Percentiles rank a stretch among this genome's conserved stretches.
Conservation (phyloP, 163 green algal species). For the Scenedesmus sp. region DNA sequence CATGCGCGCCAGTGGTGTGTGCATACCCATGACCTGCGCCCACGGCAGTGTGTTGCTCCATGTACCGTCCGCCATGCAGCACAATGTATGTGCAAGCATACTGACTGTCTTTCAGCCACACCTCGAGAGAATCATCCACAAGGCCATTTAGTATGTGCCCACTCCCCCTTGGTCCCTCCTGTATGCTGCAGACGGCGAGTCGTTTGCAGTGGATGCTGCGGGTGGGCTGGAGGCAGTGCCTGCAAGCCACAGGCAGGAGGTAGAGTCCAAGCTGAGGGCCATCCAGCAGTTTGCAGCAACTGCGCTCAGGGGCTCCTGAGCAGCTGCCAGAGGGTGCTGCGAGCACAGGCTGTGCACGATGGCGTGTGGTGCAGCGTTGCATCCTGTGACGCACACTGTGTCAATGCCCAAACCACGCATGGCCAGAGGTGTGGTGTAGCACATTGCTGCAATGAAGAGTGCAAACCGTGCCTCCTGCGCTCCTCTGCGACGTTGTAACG, state of each 20-base stretch:
- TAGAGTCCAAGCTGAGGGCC: conserved; percentile 34
- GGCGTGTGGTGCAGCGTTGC: not conserved
- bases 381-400: not conserved
- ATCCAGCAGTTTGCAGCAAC: conserved; percentile 40
- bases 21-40: too few relatives aligned
- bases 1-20: not conserved
- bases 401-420: too few relatives aligned
- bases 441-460: too few relatives aligned
- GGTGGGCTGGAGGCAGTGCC: conserved; percentile 36
- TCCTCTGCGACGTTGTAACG: not conserved
- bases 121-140: not conserved
- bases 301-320: not conserved
- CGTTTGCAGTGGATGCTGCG: conserved; percentile 24
- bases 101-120: too few relatives aligned
- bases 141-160: not conserved
- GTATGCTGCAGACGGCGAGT: conserved; percentile 37
- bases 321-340: not conserved
- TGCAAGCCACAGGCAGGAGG: conserved; percentile 33
- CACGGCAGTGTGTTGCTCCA: not conserved
- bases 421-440: too few relatives aligned
- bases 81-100: too few relatives aligned
- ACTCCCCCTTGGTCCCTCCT: not conserved
- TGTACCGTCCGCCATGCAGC: too few relatives aligned
- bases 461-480: too few relatives aligned
- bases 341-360: not conserved